These are phyloP conservation scores for Phanerochaete sordida DNA, from an alignment of 768 basidiomycete genomes.

Conservation along the genomic window DNA sequence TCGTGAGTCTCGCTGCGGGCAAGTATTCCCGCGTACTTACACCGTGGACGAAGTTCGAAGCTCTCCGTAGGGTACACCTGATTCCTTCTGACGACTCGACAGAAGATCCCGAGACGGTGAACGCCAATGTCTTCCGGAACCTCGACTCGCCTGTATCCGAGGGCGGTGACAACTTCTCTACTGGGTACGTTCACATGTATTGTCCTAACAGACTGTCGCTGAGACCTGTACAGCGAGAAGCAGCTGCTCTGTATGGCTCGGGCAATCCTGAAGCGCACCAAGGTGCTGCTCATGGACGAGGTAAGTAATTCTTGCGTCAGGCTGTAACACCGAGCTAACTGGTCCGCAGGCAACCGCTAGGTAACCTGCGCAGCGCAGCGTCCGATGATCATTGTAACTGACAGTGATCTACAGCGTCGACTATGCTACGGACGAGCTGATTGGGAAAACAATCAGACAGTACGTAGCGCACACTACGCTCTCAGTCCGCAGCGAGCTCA, in stretches of 20 bases:
- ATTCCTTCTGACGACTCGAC: slow-evolving; percentile 55
- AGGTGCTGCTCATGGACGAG: slow-evolving; percentile 83
- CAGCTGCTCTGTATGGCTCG: slow-evolving; percentile 89
- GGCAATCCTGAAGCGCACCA: slow-evolving; percentile 77
- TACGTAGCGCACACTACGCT: slow-evolving; percentile 53
- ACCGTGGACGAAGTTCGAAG: slow-evolving; percentile 55
- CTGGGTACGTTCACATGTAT: slow-evolving; percentile 46
- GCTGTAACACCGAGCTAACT: neutral
- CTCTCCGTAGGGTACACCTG: slow-evolving; percentile 79
- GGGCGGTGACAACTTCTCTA: slow-evolving; percentile 88
- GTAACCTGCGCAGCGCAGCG: slow-evolving; percentile 25
- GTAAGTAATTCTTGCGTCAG: slow-evolving; percentile 31
- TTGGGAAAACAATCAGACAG: slow-evolving; percentile 78
- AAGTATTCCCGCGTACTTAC: neutral
- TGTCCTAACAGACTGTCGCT: slow-evolving; percentile 10
- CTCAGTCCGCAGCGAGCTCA: slow-evolving; percentile 27
- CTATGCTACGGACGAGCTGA: slow-evolving; percentile 87
- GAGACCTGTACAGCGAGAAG: no score
- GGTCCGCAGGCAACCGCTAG: slow-evolving; percentile 60
- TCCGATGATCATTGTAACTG: neutral
- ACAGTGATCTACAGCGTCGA: slow-evolving; percentile 49
- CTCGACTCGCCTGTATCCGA: slow-evolving; percentile 75
- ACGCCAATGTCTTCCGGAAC: slow-evolving; percentile 76
- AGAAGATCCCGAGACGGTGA: slow-evolving; percentile 48
- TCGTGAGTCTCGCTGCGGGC: slow-evolving; percentile 51